Evolutionary conservation across 441 rosid genomes (phyloP).

Genomic region (Hypseocharis bilobata): DNA sequence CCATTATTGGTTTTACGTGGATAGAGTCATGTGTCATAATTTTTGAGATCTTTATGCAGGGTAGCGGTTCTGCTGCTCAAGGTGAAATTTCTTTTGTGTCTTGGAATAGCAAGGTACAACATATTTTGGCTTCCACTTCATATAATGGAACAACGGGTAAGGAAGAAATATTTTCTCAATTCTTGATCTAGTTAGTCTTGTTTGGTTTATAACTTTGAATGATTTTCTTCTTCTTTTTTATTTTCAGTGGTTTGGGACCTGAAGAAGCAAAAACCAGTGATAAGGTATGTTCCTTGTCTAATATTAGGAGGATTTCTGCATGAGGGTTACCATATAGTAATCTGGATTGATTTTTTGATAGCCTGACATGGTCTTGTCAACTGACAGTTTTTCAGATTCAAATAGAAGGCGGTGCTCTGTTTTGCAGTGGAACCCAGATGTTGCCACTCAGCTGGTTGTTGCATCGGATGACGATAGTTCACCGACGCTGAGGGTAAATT

Average conservation of each 20-base stretch:
- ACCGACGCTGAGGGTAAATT: constrained; percentile 66
- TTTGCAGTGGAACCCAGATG: constrained; percentile 98
- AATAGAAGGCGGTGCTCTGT: constrained; percentile 85
- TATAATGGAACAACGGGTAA: constrained; percentile 88
- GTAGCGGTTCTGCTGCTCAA: constrained; percentile 81
- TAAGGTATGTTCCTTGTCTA: constrained; percentile 40
- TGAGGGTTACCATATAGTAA: constrained; percentile 13
- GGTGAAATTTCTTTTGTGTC: constrained; percentile 93
- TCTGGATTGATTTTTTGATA: background rate
- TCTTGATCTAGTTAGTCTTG: constrained; percentile 8
- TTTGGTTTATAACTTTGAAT: constrained; percentile 12
- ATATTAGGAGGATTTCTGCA: constrained; percentile 7
- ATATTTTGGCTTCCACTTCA: constrained; percentile 89
- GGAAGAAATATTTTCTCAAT: constrained; percentile 19
- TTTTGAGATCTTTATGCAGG: constrained; percentile 43
- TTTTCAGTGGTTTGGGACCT: constrained; percentile 90
- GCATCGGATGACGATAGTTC: constrained; percentile 92
- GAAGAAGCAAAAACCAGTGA: constrained; percentile 88
- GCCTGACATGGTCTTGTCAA: constrained; percentile 24
- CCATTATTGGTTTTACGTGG: background rate
- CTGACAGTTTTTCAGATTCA: constrained; percentile 78
- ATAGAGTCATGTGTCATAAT: background rate
- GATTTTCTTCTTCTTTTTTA: constrained; percentile 5
- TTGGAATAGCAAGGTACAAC: constrained; percentile 91
- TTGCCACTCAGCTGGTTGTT: constrained; percentile 92